phyloP scores from a whole-genome alignment of 306 rosid species.

The Prunus dulcis region DNA sequence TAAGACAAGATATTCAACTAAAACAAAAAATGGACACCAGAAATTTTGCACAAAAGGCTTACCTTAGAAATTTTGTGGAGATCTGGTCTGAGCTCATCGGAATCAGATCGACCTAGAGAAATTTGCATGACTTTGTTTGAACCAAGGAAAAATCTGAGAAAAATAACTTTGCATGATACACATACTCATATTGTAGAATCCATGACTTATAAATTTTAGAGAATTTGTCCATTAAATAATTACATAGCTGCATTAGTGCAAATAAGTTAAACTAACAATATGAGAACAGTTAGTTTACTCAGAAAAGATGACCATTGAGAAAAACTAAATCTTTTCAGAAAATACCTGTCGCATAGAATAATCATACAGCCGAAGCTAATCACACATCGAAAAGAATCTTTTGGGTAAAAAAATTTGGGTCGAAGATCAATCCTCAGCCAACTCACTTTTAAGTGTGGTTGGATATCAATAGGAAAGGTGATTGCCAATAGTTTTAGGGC shows the following conservation, averaged over 20 bases:
- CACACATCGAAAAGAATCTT: too few species aligned
- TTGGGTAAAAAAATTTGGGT: too few species aligned
- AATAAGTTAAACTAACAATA: background rate
- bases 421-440: background rate
- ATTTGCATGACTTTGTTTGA: slow-evolving; percentile 97
- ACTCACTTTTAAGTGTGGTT: background rate
- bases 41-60: background rate
- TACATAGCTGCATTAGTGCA: background rate
- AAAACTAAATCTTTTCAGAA: too few species aligned
- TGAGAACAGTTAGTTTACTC: background rate
- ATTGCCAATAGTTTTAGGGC: background rate
- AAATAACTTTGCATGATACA: background rate
- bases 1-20: background rate
- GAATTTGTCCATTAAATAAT: background rate
- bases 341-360: background rate
- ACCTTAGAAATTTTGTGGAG: slow-evolving; percentile 83
- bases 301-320: background rate
- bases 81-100: slow-evolving; percentile 61
- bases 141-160: slow-evolving; percentile 73
- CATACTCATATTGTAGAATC: background rate
- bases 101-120: slow-evolving; percentile 67
- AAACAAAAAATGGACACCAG: background rate
- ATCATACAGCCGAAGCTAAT: background rate
- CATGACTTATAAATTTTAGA: background rate
- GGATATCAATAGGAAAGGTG: background rate